Percentiles rank a stretch among this genome's conserved stretches.
These are phyloP conservation scores for Yamadazyma aaseri DNA, from an alignment of 1,139 yeast genomes.

Conservation along the genomic window DNA sequence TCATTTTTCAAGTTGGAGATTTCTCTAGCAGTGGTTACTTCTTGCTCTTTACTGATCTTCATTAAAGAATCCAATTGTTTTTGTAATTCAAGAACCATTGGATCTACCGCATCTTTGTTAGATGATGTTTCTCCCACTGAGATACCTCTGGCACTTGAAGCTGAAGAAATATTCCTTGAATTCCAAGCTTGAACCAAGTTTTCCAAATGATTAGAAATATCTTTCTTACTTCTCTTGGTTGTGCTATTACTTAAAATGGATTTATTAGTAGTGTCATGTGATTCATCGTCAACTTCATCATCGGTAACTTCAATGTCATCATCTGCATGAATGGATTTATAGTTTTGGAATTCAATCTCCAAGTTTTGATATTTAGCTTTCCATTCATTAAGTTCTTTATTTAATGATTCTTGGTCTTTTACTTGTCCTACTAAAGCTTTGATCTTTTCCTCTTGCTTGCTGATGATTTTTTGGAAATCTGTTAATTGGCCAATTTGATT, in stretches of 20 bases:
- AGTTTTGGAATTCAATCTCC: slow-evolving; percentile 44
- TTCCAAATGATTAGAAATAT: slow-evolving; percentile 41
- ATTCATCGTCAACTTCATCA: slow-evolving; percentile 24
- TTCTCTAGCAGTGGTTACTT: slow-evolving; percentile 30
- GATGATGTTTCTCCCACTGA: slow-evolving; percentile 5
- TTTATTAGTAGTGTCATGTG: slow-evolving; percentile 19
- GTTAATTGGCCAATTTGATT: slow-evolving; percentile 55
- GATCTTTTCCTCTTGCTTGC: slow-evolving; percentile 52
- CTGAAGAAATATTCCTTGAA: slow-evolving; percentile 12
- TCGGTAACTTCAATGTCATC: slow-evolving; percentile 26
- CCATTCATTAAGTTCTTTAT: slow-evolving; percentile 49
- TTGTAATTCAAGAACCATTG: slow-evolving; percentile 42
- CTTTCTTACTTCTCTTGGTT: slow-evolving; percentile 29
- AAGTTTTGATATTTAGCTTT: slow-evolving; percentile 45
- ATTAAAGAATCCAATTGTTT: slow-evolving; percentile 49
- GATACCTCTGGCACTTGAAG: slow-evolving; percentile 3
- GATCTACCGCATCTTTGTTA: slow-evolving; percentile 22
- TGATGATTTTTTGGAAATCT: slow-evolving; percentile 53
- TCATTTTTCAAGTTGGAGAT: slow-evolving; percentile 37
- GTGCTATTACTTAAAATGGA: slow-evolving; percentile 27
- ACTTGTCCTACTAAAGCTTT: slow-evolving; percentile 40
- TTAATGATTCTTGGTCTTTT: slow-evolving; percentile 43
- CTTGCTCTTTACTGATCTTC: slow-evolving; percentile 38
- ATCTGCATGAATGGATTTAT: slow-evolving; percentile 37
- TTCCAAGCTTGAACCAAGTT: slow-evolving; percentile 40